These are phyloP conservation scores for Xylariaceae sp. DNA, from an alignment of 2,329 filamentous ascomycete species.

Conservation along the genomic window DNA sequence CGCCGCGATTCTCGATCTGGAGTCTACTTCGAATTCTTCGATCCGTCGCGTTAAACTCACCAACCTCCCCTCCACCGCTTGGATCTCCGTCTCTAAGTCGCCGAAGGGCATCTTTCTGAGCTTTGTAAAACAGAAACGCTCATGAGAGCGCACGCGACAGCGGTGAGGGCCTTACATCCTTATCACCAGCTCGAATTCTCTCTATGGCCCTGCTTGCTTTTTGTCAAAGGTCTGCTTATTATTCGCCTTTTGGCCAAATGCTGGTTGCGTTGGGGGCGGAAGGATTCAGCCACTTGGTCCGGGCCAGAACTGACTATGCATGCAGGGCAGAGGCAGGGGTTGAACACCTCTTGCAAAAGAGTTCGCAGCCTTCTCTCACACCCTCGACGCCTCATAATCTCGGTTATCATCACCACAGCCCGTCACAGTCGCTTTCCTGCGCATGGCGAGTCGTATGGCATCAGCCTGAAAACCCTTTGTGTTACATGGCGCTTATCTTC, in stretches of 20 bases:
- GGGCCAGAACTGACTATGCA: not conserved
- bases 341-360: not conserved
- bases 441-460: not conserved
- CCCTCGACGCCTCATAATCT: not conserved
- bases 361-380: too few relatives aligned
- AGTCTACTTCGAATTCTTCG: not conserved
- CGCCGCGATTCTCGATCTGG: not conserved
- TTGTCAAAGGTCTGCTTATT: not conserved
- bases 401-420: not conserved
- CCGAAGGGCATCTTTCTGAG: not conserved
- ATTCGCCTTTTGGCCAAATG: too few relatives aligned
- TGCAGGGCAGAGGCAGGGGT: too few relatives aligned
- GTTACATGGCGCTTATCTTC: not conserved
- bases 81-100: not conserved
- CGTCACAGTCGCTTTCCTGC: not conserved
- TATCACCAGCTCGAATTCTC: not conserved
- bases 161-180: not conserved
- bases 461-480: not conserved
- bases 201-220: not conserved
- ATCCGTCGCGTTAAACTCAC: not conserved
- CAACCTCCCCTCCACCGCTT: not conserved
- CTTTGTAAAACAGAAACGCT: not conserved
- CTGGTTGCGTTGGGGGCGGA: too few relatives aligned
- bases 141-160: not conserved
- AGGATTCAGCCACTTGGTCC: not conserved